Base-by-base conservation (phyloP, 2,329 filamentous ascomycete genomes). In the Aschersonia sp. region DNA sequence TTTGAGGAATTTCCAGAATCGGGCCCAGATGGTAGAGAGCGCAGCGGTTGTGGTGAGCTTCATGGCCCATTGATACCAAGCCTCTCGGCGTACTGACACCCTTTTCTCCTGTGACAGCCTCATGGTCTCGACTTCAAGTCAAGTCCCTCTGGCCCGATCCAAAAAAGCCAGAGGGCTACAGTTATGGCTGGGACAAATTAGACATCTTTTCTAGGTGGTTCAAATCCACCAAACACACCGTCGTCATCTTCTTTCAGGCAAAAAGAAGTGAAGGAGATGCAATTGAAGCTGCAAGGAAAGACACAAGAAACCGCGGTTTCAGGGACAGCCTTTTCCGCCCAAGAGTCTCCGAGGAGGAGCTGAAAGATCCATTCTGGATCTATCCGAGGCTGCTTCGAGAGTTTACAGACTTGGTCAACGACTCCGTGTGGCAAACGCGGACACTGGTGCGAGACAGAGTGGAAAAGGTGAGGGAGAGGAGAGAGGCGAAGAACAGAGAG, bases 401-500 rank as follows among this genome's bases (percentile, higher is more conserved):
- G 28, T 40, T 70, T 3, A 54, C 61, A 3, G 45, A 45, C 4
- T 48, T 64, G 3, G 61, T 64, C 31, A 61, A 67, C 6, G 32
- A 54, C 0, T 59, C 66, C 0, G 63, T 72, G 6, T 73, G 70
- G 70, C 50, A 51, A 0, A 57, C 69, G 2, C 59, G 69, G 1
- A 49, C 63, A 32, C 52, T 51, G 0, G 61, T 72, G 2, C 56
- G 70, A 3, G 45, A 3, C 0, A 59, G 61, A 2, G 46, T 48
- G 32, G 46, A 48, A 41, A 44, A 40, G 42, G 30, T 30, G 28
- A 40, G 43, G 12, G 29, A 12, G 20, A 41, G 40, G n/a, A 30
- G 29, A 40, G 69, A 71, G 45, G 61, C 54, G 40, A 32, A 4
- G n/a, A 44, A 44, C 7, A 44, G 29, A 7, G 12, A 31, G 29